Percentiles rank a stretch among this genome's conserved stretches.
These are phyloP conservation scores for Pochonia chlamydosporia DNA, from an alignment of 2,329 filamentous ascomycete genomes.

Conservation along the genomic window DNA sequence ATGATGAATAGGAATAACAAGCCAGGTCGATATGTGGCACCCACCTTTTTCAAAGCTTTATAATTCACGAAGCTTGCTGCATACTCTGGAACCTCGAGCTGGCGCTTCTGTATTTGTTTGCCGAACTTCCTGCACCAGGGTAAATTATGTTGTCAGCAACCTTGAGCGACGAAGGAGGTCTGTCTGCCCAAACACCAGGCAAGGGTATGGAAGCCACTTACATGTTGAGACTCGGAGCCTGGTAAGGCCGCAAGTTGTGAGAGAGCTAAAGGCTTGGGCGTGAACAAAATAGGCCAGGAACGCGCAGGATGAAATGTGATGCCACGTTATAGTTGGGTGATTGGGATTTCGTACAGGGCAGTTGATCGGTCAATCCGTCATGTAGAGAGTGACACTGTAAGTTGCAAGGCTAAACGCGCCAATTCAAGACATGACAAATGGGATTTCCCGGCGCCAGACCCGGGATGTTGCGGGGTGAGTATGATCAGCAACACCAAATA, in stretches of 20 bases:
- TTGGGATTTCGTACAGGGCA: conserved; percentile 4
- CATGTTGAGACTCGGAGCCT: conserved; percentile 24
- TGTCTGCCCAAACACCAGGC: background rate
- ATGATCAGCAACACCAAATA: background rate
- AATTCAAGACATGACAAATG: conserved; percentile 10
- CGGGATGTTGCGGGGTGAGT: conserved; percentile 6
- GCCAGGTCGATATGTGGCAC: background rate
- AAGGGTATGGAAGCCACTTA: conserved; percentile 19
- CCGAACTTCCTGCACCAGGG: conserved; percentile 81
- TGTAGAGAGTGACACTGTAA: conserved; percentile 18
- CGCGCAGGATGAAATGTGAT: conserved; percentile 2
- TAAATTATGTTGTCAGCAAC: conserved; percentile 7
- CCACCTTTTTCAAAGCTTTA: conserved; percentile 96
- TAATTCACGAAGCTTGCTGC: conserved; percentile 99
- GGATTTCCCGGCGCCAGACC: conserved; percentile 6
- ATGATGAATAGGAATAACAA: too few species aligned
- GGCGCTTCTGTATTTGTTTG: conserved; percentile 98
- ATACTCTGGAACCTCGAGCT: conserved; percentile 99
- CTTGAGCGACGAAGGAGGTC: background rate
- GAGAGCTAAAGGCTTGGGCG: background rate
- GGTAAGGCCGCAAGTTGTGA: conserved; percentile 6
- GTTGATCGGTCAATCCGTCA: conserved; percentile 13
- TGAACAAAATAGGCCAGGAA: conserved; percentile 2
- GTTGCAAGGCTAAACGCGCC: background rate
- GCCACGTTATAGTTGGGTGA: background rate